Percentiles rank a stretch among this genome's conserved stretches.
Evolutionary conservation across 2,329 filamentous ascomycete species (phyloP).

Genomic region (Aureobasidium mangrovei): DNA sequence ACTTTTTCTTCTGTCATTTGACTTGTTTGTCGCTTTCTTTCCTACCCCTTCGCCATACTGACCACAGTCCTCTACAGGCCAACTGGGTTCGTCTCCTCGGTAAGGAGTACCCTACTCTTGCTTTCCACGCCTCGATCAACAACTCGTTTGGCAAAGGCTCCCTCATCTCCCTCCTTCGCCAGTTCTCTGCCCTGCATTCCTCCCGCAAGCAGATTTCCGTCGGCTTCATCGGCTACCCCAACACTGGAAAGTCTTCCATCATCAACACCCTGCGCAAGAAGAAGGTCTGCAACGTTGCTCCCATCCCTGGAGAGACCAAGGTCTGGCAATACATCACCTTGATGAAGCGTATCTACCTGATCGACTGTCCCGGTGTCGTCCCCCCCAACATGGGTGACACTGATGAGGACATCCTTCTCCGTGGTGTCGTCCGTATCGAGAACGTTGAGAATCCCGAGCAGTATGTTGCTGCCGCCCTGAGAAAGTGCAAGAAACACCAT

Average conservation of each 20-base stretch:
- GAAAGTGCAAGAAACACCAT: conserved; percentile 73
- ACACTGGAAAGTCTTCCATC: conserved; percentile 91
- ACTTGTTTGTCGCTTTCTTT: conserved; percentile 19
- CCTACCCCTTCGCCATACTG: neutral
- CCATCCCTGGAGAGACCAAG: conserved; percentile 93
- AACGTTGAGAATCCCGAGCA: conserved; percentile 95
- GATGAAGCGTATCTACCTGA: conserved; percentile 90
- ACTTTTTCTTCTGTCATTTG: conserved; percentile 13
- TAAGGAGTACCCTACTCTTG: conserved; percentile 85
- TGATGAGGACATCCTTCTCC: conserved; percentile 77
- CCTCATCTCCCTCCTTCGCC: conserved; percentile 79
- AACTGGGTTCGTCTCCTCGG: conserved; percentile 84
- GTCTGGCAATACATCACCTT: conserved; percentile 97
- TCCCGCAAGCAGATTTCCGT: conserved; percentile 92
- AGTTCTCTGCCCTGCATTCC: conserved; percentile 83
- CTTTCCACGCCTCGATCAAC: conserved; percentile 89
- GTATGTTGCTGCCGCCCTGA: conserved; percentile 78
- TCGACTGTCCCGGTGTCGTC: conserved; percentile 94
- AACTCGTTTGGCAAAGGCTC: conserved; percentile 97
- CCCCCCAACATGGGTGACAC: conserved; percentile 78
- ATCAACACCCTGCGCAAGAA: conserved; percentile 95
- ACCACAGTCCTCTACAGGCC: conserved; percentile 51
- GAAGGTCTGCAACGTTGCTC: conserved; percentile 86
- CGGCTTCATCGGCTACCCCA: conserved; percentile 81
- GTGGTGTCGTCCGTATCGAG: conserved; percentile 87